Evolutionary conservation across 108 stramenopile species (phyloP), one percentile per base, ranked within the genome.

Genomic region (Nitzschia putrida): DNA sequence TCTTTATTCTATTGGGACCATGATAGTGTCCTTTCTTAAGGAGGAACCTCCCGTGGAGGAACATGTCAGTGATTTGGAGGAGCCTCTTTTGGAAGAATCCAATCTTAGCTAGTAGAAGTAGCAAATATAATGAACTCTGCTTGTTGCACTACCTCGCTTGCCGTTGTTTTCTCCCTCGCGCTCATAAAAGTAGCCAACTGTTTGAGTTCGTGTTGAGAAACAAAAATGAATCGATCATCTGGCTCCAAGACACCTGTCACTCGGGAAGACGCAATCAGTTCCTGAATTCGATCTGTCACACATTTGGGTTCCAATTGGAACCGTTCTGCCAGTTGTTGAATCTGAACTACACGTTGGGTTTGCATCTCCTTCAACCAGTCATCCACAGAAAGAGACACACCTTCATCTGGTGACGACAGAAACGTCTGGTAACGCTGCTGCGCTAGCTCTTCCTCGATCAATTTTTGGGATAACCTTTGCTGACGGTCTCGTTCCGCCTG

Each of bases 1-100:
- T 21, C 55, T 92, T 14, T 89, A 92, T 52, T 51, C 81, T 34
- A 51, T 87, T 47, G 91, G 88, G 18, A 76, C 83, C 25, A 41
- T 86, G 7, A 29, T 73, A 13, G 76, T 80, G 8, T 39, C 73
- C 18, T 65, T 63, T 43, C 61, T 84, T 52, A 56, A 56, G 22
- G 55, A 13, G 20, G 24, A 56, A 24, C 55, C 55, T 3, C 22
- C 22, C 16, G 54, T 13, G 20, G 24, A 55, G 24, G 16, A 16
- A 55, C 54, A 1, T 25, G 23, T 2, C 13, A 24, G 54, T 2
- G 47, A 49, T 49, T 49, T 49, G 47, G 47, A 49, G 18, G 47
- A 49, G 18, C 47, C 47, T 18, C 47, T 49, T 3, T 18, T 49
- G 47, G n/a, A 18, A 49, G n/a, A 49, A 49, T 18, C 47, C 14